These are phyloP conservation scores for Dactylis glomerata DNA, from an alignment of 176 grass and related monocot species.

Conservation along the genomic window DNA sequence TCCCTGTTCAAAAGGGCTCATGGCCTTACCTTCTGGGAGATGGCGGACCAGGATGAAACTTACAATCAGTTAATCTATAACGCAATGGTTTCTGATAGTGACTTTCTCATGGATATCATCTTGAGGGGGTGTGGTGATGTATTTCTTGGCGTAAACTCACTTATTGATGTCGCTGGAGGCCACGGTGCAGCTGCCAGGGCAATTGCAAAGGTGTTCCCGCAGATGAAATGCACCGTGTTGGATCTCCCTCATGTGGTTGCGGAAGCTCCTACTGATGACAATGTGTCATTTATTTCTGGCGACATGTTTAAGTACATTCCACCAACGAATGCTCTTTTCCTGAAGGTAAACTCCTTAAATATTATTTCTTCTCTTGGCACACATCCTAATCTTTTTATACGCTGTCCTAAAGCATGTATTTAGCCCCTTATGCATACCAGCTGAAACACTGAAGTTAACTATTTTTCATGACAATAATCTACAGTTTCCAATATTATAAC, in stretches of 20 bases:
- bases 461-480: background rate
- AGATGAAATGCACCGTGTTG: slow-evolving; percentile 39
- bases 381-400: background rate
- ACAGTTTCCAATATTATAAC: background rate
- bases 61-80: slow-evolving; percentile 26
- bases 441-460: background rate
- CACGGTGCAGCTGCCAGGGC: slow-evolving; percentile 1
- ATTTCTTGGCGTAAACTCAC: slow-evolving; percentile 30
- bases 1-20: slow-evolving; percentile 10
- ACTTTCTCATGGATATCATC: slow-evolving; percentile 15
- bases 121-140: background rate
- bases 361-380: background rate
- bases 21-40: background rate
- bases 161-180: slow-evolving; percentile 57
- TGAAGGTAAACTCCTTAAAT: slow-evolving; percentile 29
- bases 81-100: slow-evolving; percentile 35
- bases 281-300: slow-evolving; percentile 33
- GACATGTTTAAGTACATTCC: slow-evolving; percentile 48
- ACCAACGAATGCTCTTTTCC: slow-evolving; percentile 35
- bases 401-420: background rate
- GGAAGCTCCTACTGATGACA: background rate
- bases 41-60: background rate
- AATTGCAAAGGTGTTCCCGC: slow-evolving; percentile 35
- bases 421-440: background rate
- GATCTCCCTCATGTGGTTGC: slow-evolving; percentile 50